phyloP scores from a whole-genome alignment of 1,284 basidiomycete genomes.

The Ganoderma sinense region DNA sequence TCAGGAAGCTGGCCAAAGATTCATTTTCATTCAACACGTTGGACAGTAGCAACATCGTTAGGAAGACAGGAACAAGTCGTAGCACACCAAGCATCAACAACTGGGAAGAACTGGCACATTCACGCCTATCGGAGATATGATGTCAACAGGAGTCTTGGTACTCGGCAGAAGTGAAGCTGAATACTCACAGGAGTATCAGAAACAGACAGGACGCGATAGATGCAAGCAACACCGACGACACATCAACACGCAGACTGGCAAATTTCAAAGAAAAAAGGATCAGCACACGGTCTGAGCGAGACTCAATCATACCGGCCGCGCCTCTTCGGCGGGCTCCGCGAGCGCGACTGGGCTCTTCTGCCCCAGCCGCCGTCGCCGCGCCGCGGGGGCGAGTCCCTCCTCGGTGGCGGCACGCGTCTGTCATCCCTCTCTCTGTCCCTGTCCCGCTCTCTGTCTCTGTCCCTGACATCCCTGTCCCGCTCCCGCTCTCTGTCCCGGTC shows the following conservation, averaged over 20 bases:
- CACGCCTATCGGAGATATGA: neutral
- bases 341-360: conserved; percentile 46
- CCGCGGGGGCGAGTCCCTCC: conserved; percentile 47
- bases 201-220: conserved; percentile 1
- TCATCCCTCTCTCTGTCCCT: conserved; percentile 37
- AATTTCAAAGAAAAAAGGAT: conserved; percentile 4
- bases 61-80: neutral
- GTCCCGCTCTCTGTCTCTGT: conserved; percentile 32
- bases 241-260: neutral
- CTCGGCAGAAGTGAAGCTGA: neutral
- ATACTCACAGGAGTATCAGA: neutral
- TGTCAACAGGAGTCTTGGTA: neutral
- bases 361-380: conserved; percentile 49
- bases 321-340: conserved; percentile 45
- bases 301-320: conserved; percentile 38
- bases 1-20: neutral
- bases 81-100: neutral
- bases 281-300: conserved; percentile 6
- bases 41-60: neutral
- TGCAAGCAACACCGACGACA: conserved; percentile 1
- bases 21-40: neutral
- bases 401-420: conserved; percentile 42
- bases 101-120: neutral
- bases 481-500: conserved; percentile 30
- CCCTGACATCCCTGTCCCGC: conserved; percentile 34